A percentile compares a stretch with the other conserved stretches of the same genome.
phyloP scores from a whole-genome alignment of 495 filamentous ascomycete species.

The Aspergillus carlsbadensis region DNA sequence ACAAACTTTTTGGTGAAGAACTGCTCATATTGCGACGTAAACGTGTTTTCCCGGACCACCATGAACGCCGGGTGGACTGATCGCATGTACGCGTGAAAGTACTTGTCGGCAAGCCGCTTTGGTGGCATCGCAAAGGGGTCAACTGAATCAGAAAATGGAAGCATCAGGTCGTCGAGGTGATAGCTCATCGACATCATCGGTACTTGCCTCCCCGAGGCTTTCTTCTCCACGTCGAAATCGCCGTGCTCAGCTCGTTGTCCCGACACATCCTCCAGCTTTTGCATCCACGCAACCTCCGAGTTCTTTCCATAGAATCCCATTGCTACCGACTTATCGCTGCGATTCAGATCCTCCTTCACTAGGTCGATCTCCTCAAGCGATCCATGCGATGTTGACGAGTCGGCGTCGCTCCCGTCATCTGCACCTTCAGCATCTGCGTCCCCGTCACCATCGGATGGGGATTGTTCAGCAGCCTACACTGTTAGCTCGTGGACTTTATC shows the following conservation, averaged over 20 bases:
- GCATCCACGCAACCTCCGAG: constrained; percentile 63
- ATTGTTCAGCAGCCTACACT: background rate
- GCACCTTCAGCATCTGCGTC: background rate
- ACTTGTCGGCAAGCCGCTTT: constrained; percentile 47
- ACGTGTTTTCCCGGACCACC: constrained; percentile 47
- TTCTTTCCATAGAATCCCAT: constrained; percentile 64
- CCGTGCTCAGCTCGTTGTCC: constrained; percentile 6
- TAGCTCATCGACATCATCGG: constrained; percentile 47
- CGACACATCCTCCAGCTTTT: constrained; percentile 35
- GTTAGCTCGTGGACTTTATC: constrained; percentile 2
- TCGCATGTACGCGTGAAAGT: constrained; percentile 55
- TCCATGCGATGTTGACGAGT: constrained; percentile 43
- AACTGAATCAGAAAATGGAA: constrained; percentile 40
- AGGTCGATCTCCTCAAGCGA: constrained; percentile 59
- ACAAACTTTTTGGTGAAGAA: constrained; percentile 25
- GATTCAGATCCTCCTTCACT: constrained; percentile 58
- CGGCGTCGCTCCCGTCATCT: constrained; percentile 19
- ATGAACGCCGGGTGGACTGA: constrained; percentile 58
- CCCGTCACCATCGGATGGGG: background rate
- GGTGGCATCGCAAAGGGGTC: constrained; percentile 52
- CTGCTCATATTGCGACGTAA: constrained; percentile 40
- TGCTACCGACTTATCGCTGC: constrained; percentile 43
- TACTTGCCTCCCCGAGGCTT: background rate
- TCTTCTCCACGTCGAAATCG: background rate
- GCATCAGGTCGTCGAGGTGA: constrained; percentile 54